Evolutionary conservation across 1,284 basidiomycete genomes (phyloP), one percentile per base, ranked within the genome.

Genomic region (Kwoniella shivajii): DNA sequence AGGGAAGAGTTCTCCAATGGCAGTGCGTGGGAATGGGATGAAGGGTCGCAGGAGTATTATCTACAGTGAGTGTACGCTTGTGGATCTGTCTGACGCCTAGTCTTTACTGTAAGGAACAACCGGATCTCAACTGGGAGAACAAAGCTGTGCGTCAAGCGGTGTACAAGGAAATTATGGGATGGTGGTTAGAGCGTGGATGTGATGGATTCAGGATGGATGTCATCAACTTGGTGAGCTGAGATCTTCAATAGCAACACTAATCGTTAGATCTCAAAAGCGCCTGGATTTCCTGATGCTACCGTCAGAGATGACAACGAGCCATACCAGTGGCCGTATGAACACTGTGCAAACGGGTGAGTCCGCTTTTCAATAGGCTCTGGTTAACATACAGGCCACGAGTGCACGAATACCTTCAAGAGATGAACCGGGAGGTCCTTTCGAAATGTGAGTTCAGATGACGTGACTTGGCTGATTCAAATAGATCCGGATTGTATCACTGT

Each of bases 351-450:
- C 64, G 85, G 86, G 50, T 48, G 29, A 34, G 56, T 55, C 27
- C n/a, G 10, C 9, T 84, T 80, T 57, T 82, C 81, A 9, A 85
- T 85, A 30, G 11, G 34, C 30, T 36, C n/a, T 33, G 43, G n/a
- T 45, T 29, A 34, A 3, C 9, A 16, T 30, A 36, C 63, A 85
- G 86, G 1, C 86, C 86, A 4, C 78, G 79, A 5, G 83, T 88
- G 1, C 86, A 88, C 69, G 84, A 87, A 62, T 90, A 82, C 64
- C 68, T 90, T 33, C 80, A 82, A 59, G 84, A 89, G 75, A 87
- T 88, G 85, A 72, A 84, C 52, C 57, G 67, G 16, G 79, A 84
- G 63, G 84, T 87, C 1, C 78, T 86, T 20, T 54, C 52, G 18
- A 47, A 54, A 42, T 56, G 49, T 55, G 44, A 50, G 38, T 41